Conservation (phyloP, 2,329 filamentous ascomycete genomes). For the Claviceps spartinae region DNA sequence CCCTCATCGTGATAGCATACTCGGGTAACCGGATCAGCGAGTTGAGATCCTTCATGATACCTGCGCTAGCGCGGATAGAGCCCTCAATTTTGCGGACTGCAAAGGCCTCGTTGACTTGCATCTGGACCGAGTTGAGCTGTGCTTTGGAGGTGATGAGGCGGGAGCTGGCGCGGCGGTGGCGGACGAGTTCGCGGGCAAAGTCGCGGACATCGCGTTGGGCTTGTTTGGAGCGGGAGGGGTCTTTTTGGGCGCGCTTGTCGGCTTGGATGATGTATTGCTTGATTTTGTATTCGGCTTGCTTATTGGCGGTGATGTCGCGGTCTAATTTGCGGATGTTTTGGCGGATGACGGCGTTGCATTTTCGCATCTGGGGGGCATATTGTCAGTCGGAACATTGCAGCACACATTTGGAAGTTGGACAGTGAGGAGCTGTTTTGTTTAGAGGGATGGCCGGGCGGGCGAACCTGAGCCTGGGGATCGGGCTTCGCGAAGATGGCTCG, state of each 20-base stretch:
- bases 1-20: conserved; percentile 76
- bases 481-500: conserved; percentile 81
- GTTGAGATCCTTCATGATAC: conserved; percentile 97
- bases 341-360: conserved; percentile 86
- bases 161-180: conserved; percentile 59
- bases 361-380: conserved; percentile 54
- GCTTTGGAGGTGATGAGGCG: conserved; percentile 79
- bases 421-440: neutral
- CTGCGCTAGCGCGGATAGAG: conserved; percentile 70
- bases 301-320: conserved; percentile 73
- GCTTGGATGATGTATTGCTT: conserved; percentile 74
- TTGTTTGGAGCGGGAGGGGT: conserved; percentile 65
- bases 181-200: conserved; percentile 79
- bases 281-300: conserved; percentile 69
- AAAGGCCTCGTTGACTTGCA: conserved; percentile 97
- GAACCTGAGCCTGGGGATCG: conserved; percentile 75
- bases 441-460: conserved; percentile 22
- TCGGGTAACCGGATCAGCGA: conserved; percentile 71
- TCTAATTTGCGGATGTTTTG: conserved; percentile 87
- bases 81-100: conserved; percentile 92
- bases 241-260: conserved; percentile 66
- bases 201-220: conserved; percentile 71
- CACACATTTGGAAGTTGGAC: conserved; percentile 1
- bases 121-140: conserved; percentile 81
- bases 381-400: neutral